Base-by-base conservation (phyloP, 768 basidiomycete genomes). In the Phlebiopsis gigantea region DNA sequence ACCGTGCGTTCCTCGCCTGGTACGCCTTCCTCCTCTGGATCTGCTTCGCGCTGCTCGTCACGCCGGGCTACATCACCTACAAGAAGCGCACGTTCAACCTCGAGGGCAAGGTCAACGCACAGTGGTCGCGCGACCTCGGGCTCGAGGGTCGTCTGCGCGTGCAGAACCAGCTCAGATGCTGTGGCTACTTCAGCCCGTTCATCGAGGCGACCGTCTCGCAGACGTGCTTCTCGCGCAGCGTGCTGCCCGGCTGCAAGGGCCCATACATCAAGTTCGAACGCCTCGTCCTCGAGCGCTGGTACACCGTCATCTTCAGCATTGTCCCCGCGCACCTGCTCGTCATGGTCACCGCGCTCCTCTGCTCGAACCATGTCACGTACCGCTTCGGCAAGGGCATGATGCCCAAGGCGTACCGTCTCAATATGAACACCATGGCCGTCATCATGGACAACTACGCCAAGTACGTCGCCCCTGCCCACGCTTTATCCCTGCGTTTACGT, bases 301-400 rank as follows among this genome's bases (percentile, higher is more conserved):
- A 86, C 71, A 80, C 76, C 14, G 72, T 75, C 42, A 72, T 80
- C 17, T 91, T 91, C 69, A 69, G 79, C 15, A 64, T 90, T 53
- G 88, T 87, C 14, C 88, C 88, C 1, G 64, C 82, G 12, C 89
- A 91, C 57, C 69, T 93, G 46, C 66, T 65, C 21, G 75, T 85
- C 67, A 90, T 90, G 64, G 58, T 88, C 58, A 73, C 76, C 1
- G 83, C 77, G 14, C 70, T 92, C 54, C 69, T 92, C 49, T 92
- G 87, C 68, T 84, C 84, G 22, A 91, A 90, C 70, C 90, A 92
- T 62, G 83, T 93, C 67, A 92, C 89, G 21, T 91, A 90, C 68
- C 78, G 90, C 51, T 92, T 92, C 68, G 89, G 89, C 9, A 92
- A 91, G 74, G 90, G 90, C 57, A 84, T 91, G 83, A 90, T 87